Evolutionary conservation across 2,329 filamentous ascomycete species (phyloP), one percentile per base, ranked within the genome.

Genomic region (Apiospora arundinis): DNA sequence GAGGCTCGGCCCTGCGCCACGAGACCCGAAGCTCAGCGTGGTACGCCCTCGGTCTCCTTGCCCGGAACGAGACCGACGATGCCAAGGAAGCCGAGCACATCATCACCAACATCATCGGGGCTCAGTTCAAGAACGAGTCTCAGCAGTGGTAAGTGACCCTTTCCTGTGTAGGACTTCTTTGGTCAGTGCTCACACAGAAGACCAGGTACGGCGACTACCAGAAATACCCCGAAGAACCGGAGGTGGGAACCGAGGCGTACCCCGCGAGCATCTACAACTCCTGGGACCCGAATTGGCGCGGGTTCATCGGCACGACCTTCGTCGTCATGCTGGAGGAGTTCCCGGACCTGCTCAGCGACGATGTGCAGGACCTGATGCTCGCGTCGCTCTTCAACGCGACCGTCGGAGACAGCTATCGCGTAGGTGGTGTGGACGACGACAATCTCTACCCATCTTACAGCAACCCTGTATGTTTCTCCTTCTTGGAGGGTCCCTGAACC

Each of bases 261-360:
- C 82, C 83, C 0, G 37, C 70, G 2, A n/a, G n/a, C 14, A 69
- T 65, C 18, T 60, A 66, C 40, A 65, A 67, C 18, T 49, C n/a
- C 0, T 91, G 88, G 87, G 90, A 91, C 74, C 89, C 89, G 1
- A 91, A 92, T 73, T 91, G 89, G 89, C 83, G 90, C 68, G 89
- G 89, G 0, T 91, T 92, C 71, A 83, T 91, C 45, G 88, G 88
- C 16, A 90, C 88, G 0, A 85, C 88, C 0, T 83, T 91, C 18
- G 85, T 91, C 37, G 80, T 91, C 52, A 86, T 86, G 37, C 81
- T 90, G 28, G 89, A 91, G 76, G 89, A 91, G 73, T 91, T 88
- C 69, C 77, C 82, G 0, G 77, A 86, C 71, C 81, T 91, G 0
- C 73, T 86, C 4, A 81, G 78, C 68, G 73, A 78, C 68, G 68